Evolutionary conservation across 2,329 filamentous ascomycete genomes (phyloP), one percentile per base, ranked within the genome.

Genomic region (Pseudocercospora vitis): DNA sequence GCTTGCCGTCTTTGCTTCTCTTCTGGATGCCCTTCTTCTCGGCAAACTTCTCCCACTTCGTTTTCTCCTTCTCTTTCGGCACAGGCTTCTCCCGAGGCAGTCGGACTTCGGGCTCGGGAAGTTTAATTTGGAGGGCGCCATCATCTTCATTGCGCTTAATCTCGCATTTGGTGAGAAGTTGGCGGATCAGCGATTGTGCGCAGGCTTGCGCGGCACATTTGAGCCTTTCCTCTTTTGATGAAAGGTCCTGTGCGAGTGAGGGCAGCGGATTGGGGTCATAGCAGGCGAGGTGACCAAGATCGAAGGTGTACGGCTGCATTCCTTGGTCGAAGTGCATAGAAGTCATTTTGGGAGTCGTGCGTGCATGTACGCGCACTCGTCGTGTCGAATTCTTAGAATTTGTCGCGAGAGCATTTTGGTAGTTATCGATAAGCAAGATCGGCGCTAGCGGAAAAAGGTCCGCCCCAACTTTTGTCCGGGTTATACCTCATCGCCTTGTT

Each of bases 21-120:
- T 85, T 84, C 77, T 88, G 89, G 76, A 99, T 97, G 52, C 94
- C 94, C 81, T 96, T 95, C 83, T 95, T 95, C 73, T 85, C 87
- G 40, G 94, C 94, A 76, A 99, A 99, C 68, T 87, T 84, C 78
- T 96, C 87, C 94, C 94, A 99, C 73, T 91, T 96, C 55, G 92
- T 97, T 63, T 87, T 87, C 53, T 86, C 78, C 76, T 91, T 94
- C 63, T 85, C 81, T 52, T 84, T 81, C 1, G 94, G 94, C 7
- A 97, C 78, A 7, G 90, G 89, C 74, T 99, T 97, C 76, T 96
- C 91, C 64, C 94, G 87, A 19, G 94, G 94, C 3, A 97, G 79
- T 0, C 78, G 73, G 1, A 87, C 95, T 16, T 81, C 76, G 0
- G 84, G 78, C 0, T 81, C 72, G 0, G 94, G 94, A 0, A 99